Conservation (phyloP, 352 stramenopile genomes). For the Blastocystis sp. region DNA sequence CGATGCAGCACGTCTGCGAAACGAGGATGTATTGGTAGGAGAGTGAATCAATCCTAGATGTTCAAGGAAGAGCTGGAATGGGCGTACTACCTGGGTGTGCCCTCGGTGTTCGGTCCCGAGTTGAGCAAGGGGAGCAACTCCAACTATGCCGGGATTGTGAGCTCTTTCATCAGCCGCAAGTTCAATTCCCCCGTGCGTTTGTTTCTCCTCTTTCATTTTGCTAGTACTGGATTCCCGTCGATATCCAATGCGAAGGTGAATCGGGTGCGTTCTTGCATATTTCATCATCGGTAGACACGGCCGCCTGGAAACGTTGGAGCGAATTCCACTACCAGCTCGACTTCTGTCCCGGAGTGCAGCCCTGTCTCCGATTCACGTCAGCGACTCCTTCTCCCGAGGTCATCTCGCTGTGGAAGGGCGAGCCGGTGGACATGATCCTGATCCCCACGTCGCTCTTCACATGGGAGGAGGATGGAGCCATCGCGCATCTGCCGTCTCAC, state of each 20-base stretch:
- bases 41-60: slow-evolving; percentile 66
- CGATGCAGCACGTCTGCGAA: slow-evolving; percentile 73
- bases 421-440: slow-evolving; percentile 31
- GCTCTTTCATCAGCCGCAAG: slow-evolving; percentile 79
- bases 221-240: slow-evolving; percentile 68
- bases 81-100: slow-evolving; percentile 88
- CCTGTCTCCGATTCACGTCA: slow-evolving; percentile 23
- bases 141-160: slow-evolving; percentile 81
- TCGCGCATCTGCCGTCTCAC: slow-evolving; percentile 78
- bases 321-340: slow-evolving; percentile 27
- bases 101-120: slow-evolving; percentile 85
- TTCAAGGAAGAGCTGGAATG: slow-evolving; percentile 88
- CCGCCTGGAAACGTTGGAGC: slow-evolving; percentile 28
- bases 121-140: slow-evolving; percentile 74
- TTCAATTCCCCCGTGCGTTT: slow-evolving; percentile 79
- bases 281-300: background rate
- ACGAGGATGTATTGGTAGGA: slow-evolving; percentile 73
- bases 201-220: slow-evolving; percentile 76
- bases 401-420: slow-evolving; percentile 10
- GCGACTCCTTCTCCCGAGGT: background rate
- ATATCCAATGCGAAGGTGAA: background rate
- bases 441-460: slow-evolving; percentile 24
- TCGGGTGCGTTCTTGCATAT: slow-evolving; percentile 84
- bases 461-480: slow-evolving; percentile 75
- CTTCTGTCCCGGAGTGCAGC: slow-evolving; percentile 24